Conservation (phyloP, 1,284 basidiomycete genomes). For the Puccinia hordei region DNA sequence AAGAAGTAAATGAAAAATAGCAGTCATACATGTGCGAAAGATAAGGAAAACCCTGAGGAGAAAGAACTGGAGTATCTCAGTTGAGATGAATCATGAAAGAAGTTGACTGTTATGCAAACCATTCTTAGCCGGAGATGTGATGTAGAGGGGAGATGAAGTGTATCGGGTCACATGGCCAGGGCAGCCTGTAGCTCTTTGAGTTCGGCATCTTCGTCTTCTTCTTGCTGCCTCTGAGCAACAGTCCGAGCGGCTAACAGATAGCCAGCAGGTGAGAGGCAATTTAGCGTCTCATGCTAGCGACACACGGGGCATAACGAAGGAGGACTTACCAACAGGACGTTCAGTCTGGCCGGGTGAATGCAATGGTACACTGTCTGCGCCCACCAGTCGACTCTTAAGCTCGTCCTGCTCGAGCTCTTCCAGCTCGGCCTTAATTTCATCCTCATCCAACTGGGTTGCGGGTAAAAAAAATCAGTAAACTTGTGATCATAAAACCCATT, state of each 20-base stretch:
- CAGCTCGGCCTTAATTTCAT: slow-evolving; percentile 79
- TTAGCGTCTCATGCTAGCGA: slow-evolving; percentile 52
- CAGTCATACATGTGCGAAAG: too few species aligned
- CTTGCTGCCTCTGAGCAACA: slow-evolving; percentile 63
- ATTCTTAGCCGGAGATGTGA: background rate
- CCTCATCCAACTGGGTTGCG: slow-evolving; percentile 63
- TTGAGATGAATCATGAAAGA: background rate
- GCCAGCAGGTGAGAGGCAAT: background rate
- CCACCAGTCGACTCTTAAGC: slow-evolving; percentile 81
- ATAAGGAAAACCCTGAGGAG: background rate
- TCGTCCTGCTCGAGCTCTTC: slow-evolving; percentile 89
- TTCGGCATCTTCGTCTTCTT: slow-evolving; percentile 91
- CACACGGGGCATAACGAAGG: slow-evolving; percentile 46
- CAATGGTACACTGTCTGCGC: slow-evolving; percentile 85
- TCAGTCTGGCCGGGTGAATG: slow-evolving; percentile 73
- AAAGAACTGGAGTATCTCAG: background rate
- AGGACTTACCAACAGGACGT: slow-evolving; percentile 64
- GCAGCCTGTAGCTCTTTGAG: slow-evolving; percentile 88
- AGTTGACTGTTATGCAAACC: background rate
- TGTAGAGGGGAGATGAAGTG: background rate
- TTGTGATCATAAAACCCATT: slow-evolving; percentile 18
- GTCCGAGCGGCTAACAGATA: slow-evolving; percentile 52
- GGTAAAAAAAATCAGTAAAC: background rate
- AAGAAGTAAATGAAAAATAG: background rate
- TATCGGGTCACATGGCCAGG: slow-evolving; percentile 70